Base-by-base conservation (phyloP, 768 basidiomycete species). In the Obba rivulosa region DNA sequence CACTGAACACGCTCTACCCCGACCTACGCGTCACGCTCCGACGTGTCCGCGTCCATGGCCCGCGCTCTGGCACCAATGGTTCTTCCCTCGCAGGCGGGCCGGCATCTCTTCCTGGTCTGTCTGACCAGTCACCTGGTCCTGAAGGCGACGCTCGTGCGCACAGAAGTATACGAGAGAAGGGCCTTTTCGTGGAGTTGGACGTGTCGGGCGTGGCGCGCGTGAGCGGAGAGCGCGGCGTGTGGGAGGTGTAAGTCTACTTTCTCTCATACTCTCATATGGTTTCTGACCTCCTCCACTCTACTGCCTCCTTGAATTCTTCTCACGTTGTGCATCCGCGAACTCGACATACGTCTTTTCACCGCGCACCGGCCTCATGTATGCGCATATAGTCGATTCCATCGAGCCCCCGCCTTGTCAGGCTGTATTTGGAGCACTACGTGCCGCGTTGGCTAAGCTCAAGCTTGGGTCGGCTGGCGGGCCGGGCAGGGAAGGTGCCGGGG, bases 311-410 rank as follows among this genome's bases (percentile, higher is more conserved):
- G 3, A 13, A 22, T 22, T 17, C 41, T 21, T 11, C 36, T 7
- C 22, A 9, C 22, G 8, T 22, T 8, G 39, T 20, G n/a, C 7
- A 62, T n/a, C n/a, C n/a, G n/a, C n/a, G 35, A 73, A 79, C 57
- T 86, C 80, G 43, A 86, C 82, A 22, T 91, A 92, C 63, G 68
- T 70, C 1, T 89, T 90, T 63, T 87, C 86, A 2, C 83, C 86
- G 0, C 45, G 66, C 20, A 77, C 77, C 0, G 88, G 85, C 4
- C 73, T 81, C 38, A 80, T 92, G 46, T 65, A 79, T 40, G 56
- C 71, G 41, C 88, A 92, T 59, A 69, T 69, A 41, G 70, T 92
- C 42, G 78, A 90, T 59, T 83, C 82, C n/a, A 89, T 92, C 41
- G 76, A 81, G 39, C 88, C 88, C 0, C 81, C 83, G 1, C 88